Evolutionary conservation across 208 protist genomes (phyloP), one percentile per base, ranked within the genome.

Genomic region (Trypanosoma cruzi): DNA sequence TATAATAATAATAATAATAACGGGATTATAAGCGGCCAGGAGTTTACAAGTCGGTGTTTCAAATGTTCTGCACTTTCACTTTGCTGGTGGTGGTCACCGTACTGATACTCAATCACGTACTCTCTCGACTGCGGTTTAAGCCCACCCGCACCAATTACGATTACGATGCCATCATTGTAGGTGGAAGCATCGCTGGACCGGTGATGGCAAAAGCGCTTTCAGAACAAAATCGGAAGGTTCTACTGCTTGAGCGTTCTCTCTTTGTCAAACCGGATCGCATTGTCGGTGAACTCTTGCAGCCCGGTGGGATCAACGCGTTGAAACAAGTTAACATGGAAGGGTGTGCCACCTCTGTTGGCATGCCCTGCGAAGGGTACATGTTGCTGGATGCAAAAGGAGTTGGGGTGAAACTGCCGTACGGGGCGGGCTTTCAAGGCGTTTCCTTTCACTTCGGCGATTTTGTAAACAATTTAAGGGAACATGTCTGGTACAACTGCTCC

Each of bases 221-320:
- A 2, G 80, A 81, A 55, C 81, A 96, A 69, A 93, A 94, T 68
- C 81, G 86, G 58, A 83, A 82, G 66, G 93, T 98, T 20, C 64
- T 97, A 18, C 58, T 98, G 49, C 65, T 98, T 16, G 96, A 98
- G 71, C 86, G 94, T 49, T 79, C 86, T 37, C 77, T 98, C 28
- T 96, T 93, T 75, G 89, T 74, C 22, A 88, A 92, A 54, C 96
- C 97, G 10, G 90, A 99, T 73, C 88, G 95, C 64, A 98, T 99
- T 66, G 87, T 98, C 29, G 97, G 97, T 42, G 97, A 99, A 77
- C 86, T 99, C 20, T 85, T 99, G 55, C 97, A 99, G 80, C 97
- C 97, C 11, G 96, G 95, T 56, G 97, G 97, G 58, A 58, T 98
- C 18, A 63, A 85, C 46, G 80, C 76, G 34, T 88, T 99, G 48